Conservation (phyloP, 129 eudicot genomes). For the Centella asiatica region DNA sequence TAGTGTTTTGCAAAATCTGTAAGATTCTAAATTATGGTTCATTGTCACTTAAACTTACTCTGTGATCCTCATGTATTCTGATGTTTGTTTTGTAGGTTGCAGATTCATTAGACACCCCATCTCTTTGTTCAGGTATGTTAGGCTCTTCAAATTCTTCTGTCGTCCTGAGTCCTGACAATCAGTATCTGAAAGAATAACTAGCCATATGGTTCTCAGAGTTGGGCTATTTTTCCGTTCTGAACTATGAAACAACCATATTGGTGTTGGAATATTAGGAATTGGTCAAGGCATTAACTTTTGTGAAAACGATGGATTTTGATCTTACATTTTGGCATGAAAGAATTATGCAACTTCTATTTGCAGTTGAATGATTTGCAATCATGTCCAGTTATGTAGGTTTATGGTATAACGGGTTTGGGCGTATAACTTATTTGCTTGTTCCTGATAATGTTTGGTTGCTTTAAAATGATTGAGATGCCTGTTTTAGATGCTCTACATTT, state of each 20-base stretch:
- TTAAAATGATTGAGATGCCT: neutral
- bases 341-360: neutral
- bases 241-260: neutral
- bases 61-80: neutral
- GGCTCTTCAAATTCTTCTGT: neutral
- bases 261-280: no score
- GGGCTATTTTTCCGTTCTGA: neutral
- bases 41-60: neutral
- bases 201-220: neutral
- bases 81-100: slow-evolving; percentile 25
- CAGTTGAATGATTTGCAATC: neutral
- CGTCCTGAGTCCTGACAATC: neutral
- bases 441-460: neutral
- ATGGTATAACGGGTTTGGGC: neutral
- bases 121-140: slow-evolving; percentile 48
- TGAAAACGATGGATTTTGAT: no score
- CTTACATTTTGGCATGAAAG: no score
- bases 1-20: neutral
- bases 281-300: neutral
- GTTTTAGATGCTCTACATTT: neutral
- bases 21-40: neutral
- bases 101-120: slow-evolving; percentile 31
- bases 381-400: neutral
- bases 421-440: neutral
- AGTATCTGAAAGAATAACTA: neutral